These are phyloP conservation scores for Fraxinus velutina DNA, from an alignment of 305 asterid species.

Conservation along the genomic window DNA sequence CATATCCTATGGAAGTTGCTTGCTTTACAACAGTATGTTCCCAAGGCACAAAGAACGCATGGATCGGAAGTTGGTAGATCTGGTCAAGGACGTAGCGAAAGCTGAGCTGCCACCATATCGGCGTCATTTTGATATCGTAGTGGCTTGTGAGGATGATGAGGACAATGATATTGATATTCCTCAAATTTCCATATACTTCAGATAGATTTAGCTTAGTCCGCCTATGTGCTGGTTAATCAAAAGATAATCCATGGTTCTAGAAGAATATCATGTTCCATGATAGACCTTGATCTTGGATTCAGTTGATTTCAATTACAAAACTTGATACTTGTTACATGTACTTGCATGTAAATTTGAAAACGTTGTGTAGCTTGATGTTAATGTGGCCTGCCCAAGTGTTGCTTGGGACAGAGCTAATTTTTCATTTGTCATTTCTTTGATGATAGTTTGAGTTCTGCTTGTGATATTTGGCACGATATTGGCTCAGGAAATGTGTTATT, in stretches of 20 bases:
- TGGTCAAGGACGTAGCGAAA: conserved; percentile 45
- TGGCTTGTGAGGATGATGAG: conserved; percentile 61
- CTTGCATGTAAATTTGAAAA: not conserved
- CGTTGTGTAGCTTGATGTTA: conserved; percentile 10
- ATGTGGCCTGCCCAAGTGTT: not conserved
- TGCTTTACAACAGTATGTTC: conserved; percentile 52
- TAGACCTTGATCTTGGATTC: not conserved
- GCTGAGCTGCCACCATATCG: conserved; percentile 44
- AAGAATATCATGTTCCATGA: conserved; percentile 2
- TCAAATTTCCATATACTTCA: conserved; percentile 47
- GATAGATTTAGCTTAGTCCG: conserved; percentile 23
- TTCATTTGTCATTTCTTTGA: not conserved
- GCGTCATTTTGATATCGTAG: conserved; percentile 46
- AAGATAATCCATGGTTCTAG: conserved; percentile 4
- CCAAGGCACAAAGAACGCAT: conserved; percentile 49
- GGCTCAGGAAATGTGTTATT: not conserved
- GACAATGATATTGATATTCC: conserved; percentile 54
- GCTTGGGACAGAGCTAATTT: not conserved
- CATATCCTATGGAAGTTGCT: conserved; percentile 50
- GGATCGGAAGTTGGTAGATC: conserved; percentile 44
- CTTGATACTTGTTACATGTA: not conserved
- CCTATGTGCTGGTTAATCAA: not conserved
- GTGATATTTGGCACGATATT: not conserved
- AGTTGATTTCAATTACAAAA: conserved; percentile 1
- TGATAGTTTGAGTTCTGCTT: not conserved